Percentiles rank a stretch among this genome's conserved stretches.
phyloP scores from a whole-genome alignment of 2,329 filamentous ascomycete genomes.

The Sarocladiaceae sp. region DNA sequence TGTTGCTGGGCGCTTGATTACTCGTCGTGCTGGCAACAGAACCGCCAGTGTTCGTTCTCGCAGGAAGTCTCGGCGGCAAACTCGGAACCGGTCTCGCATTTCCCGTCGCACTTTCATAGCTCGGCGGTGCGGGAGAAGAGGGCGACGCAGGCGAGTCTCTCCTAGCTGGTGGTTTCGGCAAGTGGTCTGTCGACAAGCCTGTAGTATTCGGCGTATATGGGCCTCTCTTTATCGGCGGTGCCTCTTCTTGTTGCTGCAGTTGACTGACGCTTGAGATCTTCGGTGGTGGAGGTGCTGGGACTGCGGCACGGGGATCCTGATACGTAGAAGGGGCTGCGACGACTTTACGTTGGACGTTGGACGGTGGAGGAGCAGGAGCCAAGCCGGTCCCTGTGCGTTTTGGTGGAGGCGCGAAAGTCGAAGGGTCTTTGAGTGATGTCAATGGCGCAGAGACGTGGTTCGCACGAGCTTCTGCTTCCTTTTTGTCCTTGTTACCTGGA shows the following conservation, averaged over 20 bases:
- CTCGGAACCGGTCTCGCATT: conserved; percentile 41
- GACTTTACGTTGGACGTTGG: conserved; percentile 20
- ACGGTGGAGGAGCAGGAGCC: conserved; percentile 20
- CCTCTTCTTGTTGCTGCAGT: conserved; percentile 14
- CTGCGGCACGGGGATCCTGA: conserved; percentile 21
- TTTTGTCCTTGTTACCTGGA: conserved; percentile 33
- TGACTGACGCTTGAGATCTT: conserved; percentile 10
- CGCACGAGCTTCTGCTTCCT: conserved; percentile 17
- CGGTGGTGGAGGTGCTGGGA: conserved; percentile 14
- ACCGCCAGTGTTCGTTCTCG: conserved; percentile 38
- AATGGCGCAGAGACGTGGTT: conserved; percentile 55
- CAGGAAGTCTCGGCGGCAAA: conserved; percentile 64
- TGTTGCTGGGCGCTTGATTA: conserved; percentile 17
- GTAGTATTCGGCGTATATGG: conserved; percentile 69
- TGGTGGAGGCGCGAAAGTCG: conserved; percentile 76
- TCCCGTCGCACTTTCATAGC: conserved; percentile 21
- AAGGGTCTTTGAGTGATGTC: conserved; percentile 67
- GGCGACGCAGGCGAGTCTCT: conserved; percentile 28
- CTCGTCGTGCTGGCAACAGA: conserved; percentile 29
- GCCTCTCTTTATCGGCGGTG: conserved; percentile 38
- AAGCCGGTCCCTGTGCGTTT: conserved; percentile 47
- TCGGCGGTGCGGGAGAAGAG: conserved; percentile 16
- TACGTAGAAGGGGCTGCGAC: conserved; percentile 28
- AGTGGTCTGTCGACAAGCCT: conserved; percentile 61
- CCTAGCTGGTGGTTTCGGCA: conserved; percentile 67